Evolutionary conservation across 2,329 filamentous ascomycete species (phyloP).

Genomic region (Fusarium sp.): DNA sequence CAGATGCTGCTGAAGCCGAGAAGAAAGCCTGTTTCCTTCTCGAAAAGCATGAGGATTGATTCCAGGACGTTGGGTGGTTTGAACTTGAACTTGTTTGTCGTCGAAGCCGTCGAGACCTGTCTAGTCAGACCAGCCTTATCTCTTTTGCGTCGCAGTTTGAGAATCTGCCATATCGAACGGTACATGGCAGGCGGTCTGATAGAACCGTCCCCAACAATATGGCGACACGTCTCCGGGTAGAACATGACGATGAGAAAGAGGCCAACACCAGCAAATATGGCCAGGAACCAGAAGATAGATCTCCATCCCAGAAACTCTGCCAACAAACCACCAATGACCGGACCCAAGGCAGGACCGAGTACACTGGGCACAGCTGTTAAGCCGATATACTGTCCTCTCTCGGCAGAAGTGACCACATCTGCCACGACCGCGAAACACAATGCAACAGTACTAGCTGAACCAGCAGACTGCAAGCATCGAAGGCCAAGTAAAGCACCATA

Average conservation of each 20-base stretch:
- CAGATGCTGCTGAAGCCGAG: conserved; percentile 58
- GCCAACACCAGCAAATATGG: conserved; percentile 57
- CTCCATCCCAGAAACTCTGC: conserved; percentile 68
- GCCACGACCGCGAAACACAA: conserved; percentile 69
- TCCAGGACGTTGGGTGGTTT: conserved; percentile 55
- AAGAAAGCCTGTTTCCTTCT: conserved; percentile 58
- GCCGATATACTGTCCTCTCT: conserved; percentile 70
- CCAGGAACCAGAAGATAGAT: conserved; percentile 71
- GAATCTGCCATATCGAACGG: conserved; percentile 49
- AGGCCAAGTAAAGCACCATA: conserved; percentile 64
- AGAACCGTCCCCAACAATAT: conserved; percentile 64
- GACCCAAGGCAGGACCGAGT: conserved; percentile 62
- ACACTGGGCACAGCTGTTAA: conserved; percentile 61
- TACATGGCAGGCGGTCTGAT: conserved; percentile 54
- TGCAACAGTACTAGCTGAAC: conserved; percentile 69
- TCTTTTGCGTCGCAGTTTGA: conserved; percentile 37
- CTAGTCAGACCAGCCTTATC: conserved; percentile 16
- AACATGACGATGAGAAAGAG: conserved; percentile 58
- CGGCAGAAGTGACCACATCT: conserved; percentile 70
- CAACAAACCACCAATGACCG: conserved; percentile 69
- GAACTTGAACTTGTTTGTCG: conserved; percentile 49
- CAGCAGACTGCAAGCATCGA: conserved; percentile 67
- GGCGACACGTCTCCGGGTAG: conserved; percentile 64
- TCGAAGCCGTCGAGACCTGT: conserved; percentile 28
- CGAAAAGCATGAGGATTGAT: conserved; percentile 54